A percentile compares a stretch with the other conserved stretches of the same genome.
Evolutionary conservation across 2,329 filamentous ascomycete genomes (phyloP).

Genomic region (Apiospora sp.): DNA sequence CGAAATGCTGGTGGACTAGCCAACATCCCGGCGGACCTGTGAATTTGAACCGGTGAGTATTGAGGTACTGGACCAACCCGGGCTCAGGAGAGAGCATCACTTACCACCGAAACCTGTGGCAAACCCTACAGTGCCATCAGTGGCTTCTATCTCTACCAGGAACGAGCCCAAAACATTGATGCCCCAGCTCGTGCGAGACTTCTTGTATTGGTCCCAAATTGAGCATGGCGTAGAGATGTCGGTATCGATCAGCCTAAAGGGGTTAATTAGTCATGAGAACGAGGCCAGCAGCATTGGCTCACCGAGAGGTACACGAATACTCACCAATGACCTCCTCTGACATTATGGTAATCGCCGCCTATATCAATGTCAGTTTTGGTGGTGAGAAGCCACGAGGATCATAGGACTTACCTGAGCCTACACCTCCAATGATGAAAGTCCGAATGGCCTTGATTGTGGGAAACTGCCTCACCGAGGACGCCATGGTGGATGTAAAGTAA

Average conservation of each 20-base stretch:
- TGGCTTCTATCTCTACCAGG: constrained; percentile 86
- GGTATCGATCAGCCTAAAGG: constrained; percentile 84
- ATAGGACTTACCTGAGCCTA: constrained; percentile 56
- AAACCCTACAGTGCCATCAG: constrained; percentile 91
- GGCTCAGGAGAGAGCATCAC: constrained; percentile 25
- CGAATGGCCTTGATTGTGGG: constrained; percentile 79
- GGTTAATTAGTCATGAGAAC: not conserved
- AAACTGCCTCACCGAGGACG: constrained; percentile 65
- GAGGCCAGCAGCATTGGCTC: not conserved
- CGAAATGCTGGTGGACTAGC: constrained; percentile 92
- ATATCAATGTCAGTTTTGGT: constrained; percentile 41
- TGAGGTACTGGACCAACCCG: no score
- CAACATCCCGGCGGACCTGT: constrained; percentile 87
- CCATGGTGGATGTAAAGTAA: constrained; percentile 33
- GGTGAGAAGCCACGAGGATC: not conserved
- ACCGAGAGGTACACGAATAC: constrained; percentile 31
- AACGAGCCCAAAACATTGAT: constrained; percentile 96
- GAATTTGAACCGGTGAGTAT: not conserved
- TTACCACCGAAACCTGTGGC: constrained; percentile 89
- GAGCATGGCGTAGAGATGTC: constrained; percentile 94
- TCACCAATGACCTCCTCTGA: constrained; percentile 75
- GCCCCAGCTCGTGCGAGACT: constrained; percentile 89
- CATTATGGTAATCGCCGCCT: constrained; percentile 92
- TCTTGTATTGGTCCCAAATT: constrained; percentile 85
- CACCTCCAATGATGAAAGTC: constrained; percentile 75